phyloP scores from a whole-genome alignment of 768 basidiomycete species.

The Mycena vitilis region DNA sequence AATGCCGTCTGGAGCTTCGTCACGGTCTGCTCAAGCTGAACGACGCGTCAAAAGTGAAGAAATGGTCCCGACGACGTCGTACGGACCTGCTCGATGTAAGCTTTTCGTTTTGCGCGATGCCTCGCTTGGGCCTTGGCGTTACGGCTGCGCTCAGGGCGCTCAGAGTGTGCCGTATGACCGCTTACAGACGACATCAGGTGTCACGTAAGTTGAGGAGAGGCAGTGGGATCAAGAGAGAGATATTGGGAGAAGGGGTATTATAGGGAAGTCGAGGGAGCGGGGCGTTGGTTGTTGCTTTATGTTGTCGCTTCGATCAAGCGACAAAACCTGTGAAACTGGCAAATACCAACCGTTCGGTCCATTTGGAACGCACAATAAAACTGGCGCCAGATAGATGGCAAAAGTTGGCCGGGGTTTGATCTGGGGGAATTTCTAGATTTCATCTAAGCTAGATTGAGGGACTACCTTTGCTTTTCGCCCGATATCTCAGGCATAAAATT shows the following conservation, averaged over 20 bases:
- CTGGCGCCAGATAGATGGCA: constrained; percentile 6
- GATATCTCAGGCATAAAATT: not conserved
- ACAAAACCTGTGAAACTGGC: constrained; percentile 32
- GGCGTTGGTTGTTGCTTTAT: constrained; percentile 32
- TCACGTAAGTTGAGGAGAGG: constrained; percentile 64
- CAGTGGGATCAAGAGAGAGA: constrained; percentile 64
- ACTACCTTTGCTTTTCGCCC: constrained; percentile 16
- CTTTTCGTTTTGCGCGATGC: constrained; percentile 92
- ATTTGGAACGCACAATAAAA: constrained; percentile 20
- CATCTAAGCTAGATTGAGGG: constrained; percentile 33
- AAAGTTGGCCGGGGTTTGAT: constrained; percentile 3
- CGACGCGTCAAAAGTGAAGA: constrained; percentile 22
- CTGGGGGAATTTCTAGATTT: constrained; percentile 28
- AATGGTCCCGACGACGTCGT: constrained; percentile 9
- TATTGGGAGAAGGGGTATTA: constrained; percentile 39
- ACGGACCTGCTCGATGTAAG: constrained; percentile 88
- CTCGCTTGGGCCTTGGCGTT: constrained; percentile 90
- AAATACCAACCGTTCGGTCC: constrained; percentile 31
- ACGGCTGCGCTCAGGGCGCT: constrained; percentile 86
- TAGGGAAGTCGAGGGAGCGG: constrained; percentile 37
- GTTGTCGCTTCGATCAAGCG: constrained; percentile 34
- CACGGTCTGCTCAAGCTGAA: constrained; percentile 85
- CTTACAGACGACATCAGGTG: constrained; percentile 70
- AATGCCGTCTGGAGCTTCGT: constrained; percentile 84
- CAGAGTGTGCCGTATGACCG: constrained; percentile 64